Evolutionary conservation across 345 rosid genomes (phyloP).

Genomic region (Kandelia obovata): DNA sequence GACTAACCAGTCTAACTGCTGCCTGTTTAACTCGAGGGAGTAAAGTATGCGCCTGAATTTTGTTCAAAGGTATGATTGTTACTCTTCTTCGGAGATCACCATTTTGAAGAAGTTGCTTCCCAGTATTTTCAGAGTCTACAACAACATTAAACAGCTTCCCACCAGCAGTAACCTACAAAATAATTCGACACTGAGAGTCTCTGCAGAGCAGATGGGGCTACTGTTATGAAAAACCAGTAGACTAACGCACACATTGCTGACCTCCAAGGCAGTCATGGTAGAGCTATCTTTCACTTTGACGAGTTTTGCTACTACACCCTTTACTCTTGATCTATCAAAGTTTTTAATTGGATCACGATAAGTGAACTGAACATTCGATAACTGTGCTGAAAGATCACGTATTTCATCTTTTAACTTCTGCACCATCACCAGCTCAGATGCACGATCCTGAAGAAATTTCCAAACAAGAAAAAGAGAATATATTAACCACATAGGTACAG

Average conservation of each 20-base stretch:
- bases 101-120: slow-evolving; percentile 88
- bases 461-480: slow-evolving; percentile 18
- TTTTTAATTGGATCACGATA: slow-evolving; percentile 80
- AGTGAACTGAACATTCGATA: slow-evolving; percentile 79
- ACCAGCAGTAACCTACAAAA: slow-evolving; percentile 82
- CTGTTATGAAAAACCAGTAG: background rate
- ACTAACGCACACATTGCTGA: slow-evolving; percentile 16
- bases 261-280: slow-evolving; percentile 94
- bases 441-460: slow-evolving; percentile 53
- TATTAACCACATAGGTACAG: slow-evolving; percentile 5
- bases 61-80: slow-evolving; percentile 86
- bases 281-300: slow-evolving; percentile 78
- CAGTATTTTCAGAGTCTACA: slow-evolving; percentile 89
- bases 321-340: slow-evolving; percentile 89
- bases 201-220: background rate
- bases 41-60: slow-evolving; percentile 62
- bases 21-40: slow-evolving; percentile 67
- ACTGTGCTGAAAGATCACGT: slow-evolving; percentile 61
- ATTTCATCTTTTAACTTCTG: slow-evolving; percentile 79
- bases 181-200: slow-evolving; percentile 18
- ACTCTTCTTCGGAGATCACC: slow-evolving; percentile 90
- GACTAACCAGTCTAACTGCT: slow-evolving; percentile 69
- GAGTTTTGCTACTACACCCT: slow-evolving; percentile 93
- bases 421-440: slow-evolving; percentile 56
- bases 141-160: slow-evolving; percentile 86